These are phyloP conservation scores for Hypoxylon sp. DNA, from an alignment of 2,329 filamentous ascomycete species.

Conservation along the genomic window DNA sequence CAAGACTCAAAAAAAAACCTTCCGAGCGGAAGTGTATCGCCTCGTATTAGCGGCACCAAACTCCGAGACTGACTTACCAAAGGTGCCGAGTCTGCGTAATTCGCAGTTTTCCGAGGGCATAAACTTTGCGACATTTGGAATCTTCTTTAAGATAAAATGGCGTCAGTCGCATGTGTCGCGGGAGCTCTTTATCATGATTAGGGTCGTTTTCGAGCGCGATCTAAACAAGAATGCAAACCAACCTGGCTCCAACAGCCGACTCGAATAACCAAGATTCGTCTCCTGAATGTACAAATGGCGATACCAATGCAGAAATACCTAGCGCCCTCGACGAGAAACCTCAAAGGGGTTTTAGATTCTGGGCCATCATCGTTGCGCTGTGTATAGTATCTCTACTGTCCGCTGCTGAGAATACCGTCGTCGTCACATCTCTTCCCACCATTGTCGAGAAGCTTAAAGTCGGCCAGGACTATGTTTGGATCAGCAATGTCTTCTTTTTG, in stretches of 20 bases:
- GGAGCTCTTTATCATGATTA: background rate
- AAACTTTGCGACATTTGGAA: constrained; percentile 4
- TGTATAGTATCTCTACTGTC: constrained; percentile 44
- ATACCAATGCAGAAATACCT: background rate
- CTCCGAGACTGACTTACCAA: constrained; percentile 9
- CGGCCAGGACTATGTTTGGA: constrained; percentile 50
- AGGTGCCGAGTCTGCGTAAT: constrained; percentile 7
- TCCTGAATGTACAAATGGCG: background rate
- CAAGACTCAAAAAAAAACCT: constrained; percentile 20
- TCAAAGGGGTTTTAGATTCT: constrained; percentile 38
- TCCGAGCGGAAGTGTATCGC: constrained; percentile 31
- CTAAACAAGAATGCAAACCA: constrained; percentile 24
- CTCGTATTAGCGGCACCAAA: constrained; percentile 21
- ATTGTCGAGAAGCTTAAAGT: constrained; percentile 48
- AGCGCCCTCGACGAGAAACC: background rate
- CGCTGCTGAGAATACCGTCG: constrained; percentile 51
- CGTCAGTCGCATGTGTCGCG: background rate
- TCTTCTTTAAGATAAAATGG: constrained; percentile 20
- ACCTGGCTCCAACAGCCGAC: background rate
- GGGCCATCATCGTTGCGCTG: constrained; percentile 44
- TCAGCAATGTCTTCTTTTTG: constrained; percentile 51
- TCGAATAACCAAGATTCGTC: constrained; percentile 4
- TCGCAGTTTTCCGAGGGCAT: background rate
- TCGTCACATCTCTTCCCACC: constrained; percentile 48
- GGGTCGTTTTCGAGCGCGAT: constrained; percentile 9